phyloP scores from a whole-genome alignment of 768 basidiomycete genomes.

The Sarcomyxa edulis region DNA sequence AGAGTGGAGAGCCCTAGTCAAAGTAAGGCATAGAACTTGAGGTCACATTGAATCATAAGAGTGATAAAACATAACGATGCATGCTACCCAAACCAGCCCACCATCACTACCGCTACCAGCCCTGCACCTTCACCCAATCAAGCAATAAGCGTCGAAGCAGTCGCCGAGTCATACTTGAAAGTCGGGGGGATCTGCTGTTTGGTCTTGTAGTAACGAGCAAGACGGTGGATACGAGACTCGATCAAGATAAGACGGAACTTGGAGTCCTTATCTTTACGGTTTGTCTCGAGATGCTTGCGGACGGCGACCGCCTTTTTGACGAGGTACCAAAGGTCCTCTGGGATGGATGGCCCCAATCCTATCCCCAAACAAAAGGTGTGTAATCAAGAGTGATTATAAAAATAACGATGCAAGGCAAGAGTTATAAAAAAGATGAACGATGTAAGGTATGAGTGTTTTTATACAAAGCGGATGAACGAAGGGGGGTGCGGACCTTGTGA shows the following conservation, averaged over 20 bases:
- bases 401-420: constrained; percentile 9
- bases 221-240: constrained; percentile 97
- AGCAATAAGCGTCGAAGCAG: constrained; percentile 88
- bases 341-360: constrained; percentile 97
- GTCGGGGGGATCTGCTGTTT: constrained; percentile 97
- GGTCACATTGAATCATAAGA: too few relatives aligned
- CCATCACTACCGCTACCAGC: too few relatives aligned
- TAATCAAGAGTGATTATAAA: constrained; percentile 13
- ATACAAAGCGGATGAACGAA: constrained; percentile 16
- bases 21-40: too few relatives aligned
- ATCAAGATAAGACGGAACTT: constrained; percentile 94
- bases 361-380: constrained; percentile 50
- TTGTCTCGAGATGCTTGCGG: constrained; percentile 96
- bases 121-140: too few relatives aligned
- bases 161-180: constrained; percentile 97
- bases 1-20: too few relatives aligned
- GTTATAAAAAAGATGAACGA: constrained; percentile 10
- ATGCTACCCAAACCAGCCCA: too few relatives aligned
- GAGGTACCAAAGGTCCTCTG: constrained; percentile 99
- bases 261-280: constrained; percentile 99
- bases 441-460: constrained; percentile 4
- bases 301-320: constrained; percentile 99
- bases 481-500: constrained; percentile 61
- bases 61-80: too few relatives aligned
- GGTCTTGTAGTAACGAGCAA: constrained; percentile 98